Percentiles rank a stretch among this genome's conserved stretches.
These are phyloP conservation scores for Tolypocladium amazonense DNA, from an alignment of 2,329 filamentous ascomycete genomes.

Conservation along the genomic window DNA sequence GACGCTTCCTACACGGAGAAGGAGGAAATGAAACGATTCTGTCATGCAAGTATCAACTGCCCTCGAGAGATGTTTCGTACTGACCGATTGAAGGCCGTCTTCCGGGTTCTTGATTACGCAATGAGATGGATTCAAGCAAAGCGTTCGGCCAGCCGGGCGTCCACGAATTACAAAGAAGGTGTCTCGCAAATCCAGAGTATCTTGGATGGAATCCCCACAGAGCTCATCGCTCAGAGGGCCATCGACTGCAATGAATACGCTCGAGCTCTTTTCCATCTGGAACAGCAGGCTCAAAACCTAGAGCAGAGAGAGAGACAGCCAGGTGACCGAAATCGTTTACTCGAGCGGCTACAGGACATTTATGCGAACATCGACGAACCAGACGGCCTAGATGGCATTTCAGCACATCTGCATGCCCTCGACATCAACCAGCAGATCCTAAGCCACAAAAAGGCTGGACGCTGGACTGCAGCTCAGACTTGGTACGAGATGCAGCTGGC, in stretches of 20 bases:
- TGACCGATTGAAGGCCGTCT: constrained; percentile 56
- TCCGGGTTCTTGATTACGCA: constrained; percentile 82
- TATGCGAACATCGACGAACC: constrained; percentile 98
- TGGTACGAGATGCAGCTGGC: constrained; percentile 93
- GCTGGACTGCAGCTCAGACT: constrained; percentile 90
- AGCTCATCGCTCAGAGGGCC: constrained; percentile 69
- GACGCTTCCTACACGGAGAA: constrained; percentile 48
- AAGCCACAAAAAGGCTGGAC: constrained; percentile 82
- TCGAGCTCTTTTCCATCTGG: constrained; percentile 85
- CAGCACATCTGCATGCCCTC: constrained; percentile 73
- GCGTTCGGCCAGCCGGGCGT: constrained; percentile 18
- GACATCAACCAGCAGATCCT: constrained; percentile 89
- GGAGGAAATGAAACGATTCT: constrained; percentile 74
- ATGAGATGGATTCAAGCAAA: constrained; percentile 83
- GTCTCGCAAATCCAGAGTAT: constrained; percentile 38
- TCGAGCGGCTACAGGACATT: constrained; percentile 78
- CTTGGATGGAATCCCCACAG: constrained; percentile 55
- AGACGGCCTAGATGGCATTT: constrained; percentile 91
- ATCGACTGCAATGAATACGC: constrained; percentile 93
- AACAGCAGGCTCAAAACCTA: constrained; percentile 65
- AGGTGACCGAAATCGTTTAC: constrained; percentile 51
- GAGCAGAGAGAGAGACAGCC: constrained; percentile 33
- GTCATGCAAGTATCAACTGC: constrained; percentile 53
- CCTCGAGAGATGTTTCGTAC: neutral
- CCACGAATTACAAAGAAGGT: constrained; percentile 33